Conservation (phyloP, 352 stramenopile genomes). For the Pythium grandisporangium region DNA sequence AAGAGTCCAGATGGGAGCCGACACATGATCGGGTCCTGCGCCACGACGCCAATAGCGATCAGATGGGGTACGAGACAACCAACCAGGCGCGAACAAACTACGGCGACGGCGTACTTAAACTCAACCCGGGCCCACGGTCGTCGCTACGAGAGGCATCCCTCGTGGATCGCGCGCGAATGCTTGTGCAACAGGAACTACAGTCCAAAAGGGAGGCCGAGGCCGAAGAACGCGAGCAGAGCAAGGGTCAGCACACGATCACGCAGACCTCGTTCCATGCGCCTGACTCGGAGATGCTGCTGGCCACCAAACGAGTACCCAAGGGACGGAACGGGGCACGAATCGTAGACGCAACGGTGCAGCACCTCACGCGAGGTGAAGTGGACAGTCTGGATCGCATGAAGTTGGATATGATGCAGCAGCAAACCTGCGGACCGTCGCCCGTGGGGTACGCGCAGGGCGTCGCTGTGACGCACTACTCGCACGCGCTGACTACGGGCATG, state of each 20-base stretch:
- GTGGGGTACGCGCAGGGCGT: conserved; percentile 8
- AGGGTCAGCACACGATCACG: not conserved
- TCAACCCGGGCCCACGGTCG: conserved; percentile 22
- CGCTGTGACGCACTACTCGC: conserved; percentile 57
- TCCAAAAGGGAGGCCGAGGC: conserved; percentile 17
- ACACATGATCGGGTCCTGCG: conserved; percentile 47
- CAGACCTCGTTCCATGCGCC: conserved; percentile 5
- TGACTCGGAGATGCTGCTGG: conserved; percentile 2
- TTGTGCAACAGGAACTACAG: conserved; percentile 24
- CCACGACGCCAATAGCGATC: conserved; percentile 16
- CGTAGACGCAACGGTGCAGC: conserved; percentile 35
- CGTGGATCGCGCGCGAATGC: conserved; percentile 22
- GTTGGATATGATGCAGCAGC: conserved; percentile 25
- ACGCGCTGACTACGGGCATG: conserved; percentile 44
- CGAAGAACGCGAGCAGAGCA: not conserved
- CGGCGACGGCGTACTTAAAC: conserved; percentile 20
- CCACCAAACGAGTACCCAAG: conserved; percentile 25
- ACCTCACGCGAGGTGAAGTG: conserved; percentile 55
- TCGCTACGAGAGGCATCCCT: conserved; percentile 34
- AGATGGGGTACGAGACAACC: conserved; percentile 44
- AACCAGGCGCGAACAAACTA: conserved; percentile 42
- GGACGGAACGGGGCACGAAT: conserved; percentile 43
- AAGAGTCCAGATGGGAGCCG: conserved; percentile 11
- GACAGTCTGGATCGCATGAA: conserved; percentile 73
- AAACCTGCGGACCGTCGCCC: too few relatives aligned